Conservation (phyloP, 2,329 filamentous ascomycete genomes). For the Colletotrichum australisinense region DNA sequence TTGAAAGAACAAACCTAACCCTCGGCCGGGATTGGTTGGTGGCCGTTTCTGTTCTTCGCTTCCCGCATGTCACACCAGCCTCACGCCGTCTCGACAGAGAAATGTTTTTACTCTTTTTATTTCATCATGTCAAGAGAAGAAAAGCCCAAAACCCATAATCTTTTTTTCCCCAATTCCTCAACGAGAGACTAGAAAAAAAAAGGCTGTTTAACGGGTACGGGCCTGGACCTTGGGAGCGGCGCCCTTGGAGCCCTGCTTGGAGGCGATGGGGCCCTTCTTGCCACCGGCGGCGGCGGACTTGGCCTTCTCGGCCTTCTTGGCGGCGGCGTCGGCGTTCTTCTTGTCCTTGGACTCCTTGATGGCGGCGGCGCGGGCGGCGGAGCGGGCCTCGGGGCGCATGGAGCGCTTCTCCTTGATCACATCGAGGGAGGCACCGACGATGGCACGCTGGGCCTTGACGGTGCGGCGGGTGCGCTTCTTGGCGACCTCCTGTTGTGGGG, state of each 20-base stretch:
- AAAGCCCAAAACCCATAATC: constrained; percentile 3
- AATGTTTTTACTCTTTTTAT: constrained; percentile 21
- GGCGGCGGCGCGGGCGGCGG: constrained; percentile 87
- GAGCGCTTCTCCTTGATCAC: constrained; percentile 99
- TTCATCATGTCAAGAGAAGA: background rate
- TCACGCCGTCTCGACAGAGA: constrained; percentile 1
- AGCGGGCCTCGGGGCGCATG: constrained; percentile 94
- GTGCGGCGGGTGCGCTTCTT: constrained; percentile 99
- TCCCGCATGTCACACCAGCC: background rate
- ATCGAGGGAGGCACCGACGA: constrained; percentile 98
- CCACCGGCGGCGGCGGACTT: constrained; percentile 87
- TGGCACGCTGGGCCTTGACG: constrained; percentile 98
- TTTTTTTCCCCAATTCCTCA: background rate
- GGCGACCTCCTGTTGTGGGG: constrained; percentile 86
- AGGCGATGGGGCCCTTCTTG: constrained; percentile 82
- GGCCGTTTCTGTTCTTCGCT: constrained; percentile 33
- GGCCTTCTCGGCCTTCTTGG: constrained; percentile 99
- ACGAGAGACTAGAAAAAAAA: background rate
- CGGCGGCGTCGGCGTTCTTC: constrained; percentile 86
- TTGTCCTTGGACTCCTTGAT: constrained; percentile 99
- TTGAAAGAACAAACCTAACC: background rate
- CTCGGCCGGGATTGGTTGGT: background rate
- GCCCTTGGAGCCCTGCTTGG: constrained; percentile 98
- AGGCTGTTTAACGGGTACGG: constrained; percentile 79
- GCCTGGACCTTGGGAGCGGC: constrained; percentile 85